A percentile compares a stretch with the other conserved stretches of the same genome.
These are phyloP conservation scores for Nicotiana sylvestris DNA, from an alignment of 257 asterid genomes.

Conservation along the genomic window DNA sequence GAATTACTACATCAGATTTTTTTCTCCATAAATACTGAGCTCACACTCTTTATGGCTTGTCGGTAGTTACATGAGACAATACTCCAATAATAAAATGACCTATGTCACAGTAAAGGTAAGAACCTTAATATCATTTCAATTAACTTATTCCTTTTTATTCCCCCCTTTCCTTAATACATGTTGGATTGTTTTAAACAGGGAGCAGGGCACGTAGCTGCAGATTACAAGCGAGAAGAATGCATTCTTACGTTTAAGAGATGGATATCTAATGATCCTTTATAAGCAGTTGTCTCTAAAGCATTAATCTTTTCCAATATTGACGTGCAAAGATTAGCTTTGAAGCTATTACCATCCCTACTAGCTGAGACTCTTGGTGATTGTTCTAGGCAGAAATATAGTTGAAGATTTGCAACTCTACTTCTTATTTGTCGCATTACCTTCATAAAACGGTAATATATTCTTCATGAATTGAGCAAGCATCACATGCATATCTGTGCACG, in stretches of 20 bases:
- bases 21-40: not conserved
- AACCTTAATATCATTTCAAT: not conserved
- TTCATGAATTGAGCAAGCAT: not conserved
- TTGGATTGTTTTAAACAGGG: constrained; percentile 16
- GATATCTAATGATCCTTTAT: constrained; percentile 34
- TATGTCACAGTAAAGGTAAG: constrained; percentile 46
- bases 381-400: no score
- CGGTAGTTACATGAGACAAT: constrained; percentile 21
- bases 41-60: not conserved
- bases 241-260: constrained; percentile 43
- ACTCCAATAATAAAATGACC: constrained; percentile 38
- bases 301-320: no score
- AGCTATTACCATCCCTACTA: not conserved
- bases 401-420: not conserved
- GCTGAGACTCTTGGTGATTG: no score
- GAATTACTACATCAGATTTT: not conserved
- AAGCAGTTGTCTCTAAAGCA: not conserved
- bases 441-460: no score
- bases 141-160: not conserved
- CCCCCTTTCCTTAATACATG: no score
- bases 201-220: constrained; percentile 43
- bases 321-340: not conserved
- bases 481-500: not conserved
- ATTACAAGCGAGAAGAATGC: constrained; percentile 25
- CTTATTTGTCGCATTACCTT: not conserved